Evolutionary conservation across 768 basidiomycete genomes (phyloP), one percentile per base, ranked within the genome.

Genomic region (Tylopilus plumbeoviolaceoides): DNA sequence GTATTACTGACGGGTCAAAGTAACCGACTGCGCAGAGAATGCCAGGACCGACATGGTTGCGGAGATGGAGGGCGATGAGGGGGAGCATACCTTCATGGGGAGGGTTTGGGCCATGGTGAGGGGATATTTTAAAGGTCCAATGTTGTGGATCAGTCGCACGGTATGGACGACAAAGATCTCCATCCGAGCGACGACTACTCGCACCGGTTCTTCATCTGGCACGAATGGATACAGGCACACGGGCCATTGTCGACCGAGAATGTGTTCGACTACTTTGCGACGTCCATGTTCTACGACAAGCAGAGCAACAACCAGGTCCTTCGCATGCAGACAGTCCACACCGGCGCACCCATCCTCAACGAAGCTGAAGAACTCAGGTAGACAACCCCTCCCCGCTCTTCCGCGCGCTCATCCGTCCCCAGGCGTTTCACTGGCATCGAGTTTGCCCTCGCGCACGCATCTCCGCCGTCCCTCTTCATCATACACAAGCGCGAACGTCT

Each of bases 221-320:
- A 91, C 67, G 90, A 92, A 67, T 92, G 88, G 87, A 84, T 92
- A 51, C 84, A 89, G 83, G 89, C 84, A 5, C 82, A 90, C 56
- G 91, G 89, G 5, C 85, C 85, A 3, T 76, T 94, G 59, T 83
- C 86, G 8, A 68, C 77, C 2, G 81, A 89, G 59, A 89, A 87
- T 64, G 91, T 90, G 47, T 85, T 95, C 57, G 91, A 94, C 51
- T 95, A 95, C 74, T 95, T 95, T 66, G 76, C 87, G 12, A 82
- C 82, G 1, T 93, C 91, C 27, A 92, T 92, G 83, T 95, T 93
- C 74, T 95, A 92, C 67, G 92, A 95, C 72, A 91, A 91, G 69
- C 88, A 90, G 71, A 92, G 89, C 72, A 94, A 87, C 70, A 95
- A 95, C 69, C 89, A 93, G 62, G 84, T 89, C 28, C 73, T 95